Conservation (phyloP, 192 early-diverging fungal genomes). For the Coemansia sp. region DNA sequence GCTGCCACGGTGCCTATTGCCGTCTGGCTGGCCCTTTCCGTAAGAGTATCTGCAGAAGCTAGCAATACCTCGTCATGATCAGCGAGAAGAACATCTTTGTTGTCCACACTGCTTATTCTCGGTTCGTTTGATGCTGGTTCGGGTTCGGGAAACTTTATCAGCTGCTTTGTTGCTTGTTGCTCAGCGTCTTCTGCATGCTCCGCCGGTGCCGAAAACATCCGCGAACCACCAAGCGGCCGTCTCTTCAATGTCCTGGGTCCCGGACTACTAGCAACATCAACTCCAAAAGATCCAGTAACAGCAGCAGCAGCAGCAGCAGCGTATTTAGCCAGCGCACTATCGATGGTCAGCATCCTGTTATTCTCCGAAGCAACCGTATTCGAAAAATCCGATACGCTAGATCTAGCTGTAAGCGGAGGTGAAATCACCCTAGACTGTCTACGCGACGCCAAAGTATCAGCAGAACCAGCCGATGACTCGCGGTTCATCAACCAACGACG, state of each 20-base stretch:
- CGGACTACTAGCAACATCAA: not conserved
- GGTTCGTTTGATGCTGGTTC: not conserved
- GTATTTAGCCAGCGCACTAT: slow-evolving; percentile 10
- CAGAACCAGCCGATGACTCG: not conserved
- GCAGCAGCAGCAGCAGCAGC: slow-evolving; percentile 14
- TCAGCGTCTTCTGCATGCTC: not conserved
- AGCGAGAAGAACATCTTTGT: not conserved
- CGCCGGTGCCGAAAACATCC: slow-evolving; percentile 1
- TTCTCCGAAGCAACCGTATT: slow-evolving; percentile 3
- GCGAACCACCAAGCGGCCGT: not conserved
- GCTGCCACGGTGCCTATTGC: not conserved
- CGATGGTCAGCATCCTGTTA: slow-evolving; percentile 17
- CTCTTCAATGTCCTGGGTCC: not conserved
- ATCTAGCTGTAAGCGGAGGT: slow-evolving; percentile 37
- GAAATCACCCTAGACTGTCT: slow-evolving; percentile 38
- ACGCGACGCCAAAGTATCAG: slow-evolving; percentile 18
- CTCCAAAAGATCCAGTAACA: not conserved
- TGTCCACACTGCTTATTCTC: not conserved
- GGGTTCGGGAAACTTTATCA: too few species aligned
- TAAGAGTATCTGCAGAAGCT: slow-evolving; percentile 1
- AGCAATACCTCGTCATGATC: not conserved
- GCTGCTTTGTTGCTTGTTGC: not conserved
- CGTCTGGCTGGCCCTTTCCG: not conserved
- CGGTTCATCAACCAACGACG: slow-evolving; percentile 38
- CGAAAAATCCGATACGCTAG: slow-evolving; percentile 44